Base-by-base conservation (phyloP, 495 filamentous ascomycete genomes). In the Aspergillus saccharolyticus region DNA sequence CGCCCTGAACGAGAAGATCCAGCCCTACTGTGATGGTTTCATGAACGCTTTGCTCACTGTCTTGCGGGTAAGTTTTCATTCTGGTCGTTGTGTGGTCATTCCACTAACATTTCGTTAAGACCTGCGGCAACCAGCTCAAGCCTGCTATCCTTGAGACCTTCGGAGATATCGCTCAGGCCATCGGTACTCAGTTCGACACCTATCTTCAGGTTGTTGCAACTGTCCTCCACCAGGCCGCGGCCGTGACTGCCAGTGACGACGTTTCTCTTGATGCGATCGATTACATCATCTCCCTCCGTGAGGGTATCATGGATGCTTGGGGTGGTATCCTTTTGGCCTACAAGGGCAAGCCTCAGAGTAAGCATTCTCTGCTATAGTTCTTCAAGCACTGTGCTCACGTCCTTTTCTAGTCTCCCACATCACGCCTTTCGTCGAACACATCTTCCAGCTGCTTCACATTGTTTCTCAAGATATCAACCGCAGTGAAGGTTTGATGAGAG, bases 261-360 rank as follows among this genome's bases (percentile, higher is more conserved):
- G 84, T 85, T 42, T 80, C 76, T 44, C 91, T 90, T 56, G 94
- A 98, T 63, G 95, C 96, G 86, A 82, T 91, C 30, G 93, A 97
- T 70, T 98, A 98, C 66, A 84, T 98, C 59, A 83, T 95, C 59
- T 95, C 91, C 16, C 82, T 98, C 51, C 85, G 94, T 55, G 94
- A 98, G 69, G 94, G 93, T 64, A 96, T 97, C 56, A 96, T 97
- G 89, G 94, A 98, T 81, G 94, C 94, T 16, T 98, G 96, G 90
- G 91, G 89, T 67, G 94, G 94, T 64, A 91, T 93, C 47, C 88
- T 98, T 59, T 83, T 91, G 67, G 90, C 94, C 30, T 89, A 97
- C 85, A 96, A 93, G 82, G 74, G 80, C 58, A 74, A 57, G 25
- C 66, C 75, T 45, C 48, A 86, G 78, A 81, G 80, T 72, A 64